A percentile compares a stretch with the other conserved stretches of the same genome.
Evolutionary conservation across 2,329 filamentous ascomycete species (phyloP).

Genomic region (Xylariaceae sp.): DNA sequence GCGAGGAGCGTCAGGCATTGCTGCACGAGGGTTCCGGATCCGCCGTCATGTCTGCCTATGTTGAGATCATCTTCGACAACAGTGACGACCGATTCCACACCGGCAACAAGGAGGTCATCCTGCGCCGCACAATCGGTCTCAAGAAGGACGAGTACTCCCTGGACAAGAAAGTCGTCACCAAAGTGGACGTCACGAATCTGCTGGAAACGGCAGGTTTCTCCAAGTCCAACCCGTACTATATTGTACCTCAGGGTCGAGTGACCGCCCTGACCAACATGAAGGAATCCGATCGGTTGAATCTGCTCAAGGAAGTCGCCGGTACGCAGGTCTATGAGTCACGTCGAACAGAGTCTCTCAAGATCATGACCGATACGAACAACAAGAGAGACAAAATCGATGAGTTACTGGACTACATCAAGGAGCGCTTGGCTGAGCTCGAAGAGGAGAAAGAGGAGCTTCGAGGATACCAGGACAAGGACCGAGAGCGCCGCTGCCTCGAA

Average conservation of each 20-base stretch:
- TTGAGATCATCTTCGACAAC: constrained; percentile 98
- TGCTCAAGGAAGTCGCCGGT: constrained; percentile 96
- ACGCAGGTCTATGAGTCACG: constrained; percentile 95
- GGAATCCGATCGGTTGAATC: constrained; percentile 79
- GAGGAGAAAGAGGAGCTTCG: constrained; percentile 96
- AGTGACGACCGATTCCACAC: constrained; percentile 92
- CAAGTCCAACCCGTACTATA: constrained; percentile 96
- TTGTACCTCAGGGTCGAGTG: constrained; percentile 94
- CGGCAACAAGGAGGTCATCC: constrained; percentile 80
- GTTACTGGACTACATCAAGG: constrained; percentile 83
- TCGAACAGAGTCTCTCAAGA: constrained; percentile 85
- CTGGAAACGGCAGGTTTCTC: constrained; percentile 96
- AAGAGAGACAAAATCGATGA: constrained; percentile 95
- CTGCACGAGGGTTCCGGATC: constrained; percentile 98
- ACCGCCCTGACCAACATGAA: constrained; percentile 98
- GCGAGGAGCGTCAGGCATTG: constrained; percentile 90
- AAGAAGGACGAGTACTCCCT: constrained; percentile 99
- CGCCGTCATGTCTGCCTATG: constrained; percentile 98
- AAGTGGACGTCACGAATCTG: constrained; percentile 89
- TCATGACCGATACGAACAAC: constrained; percentile 94
- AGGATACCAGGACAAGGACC: constrained; percentile 90
- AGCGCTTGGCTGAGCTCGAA: constrained; percentile 81
- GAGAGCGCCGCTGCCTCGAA: constrained; percentile 83
- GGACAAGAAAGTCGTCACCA: constrained; percentile 93
- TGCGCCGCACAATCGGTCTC: constrained; percentile 89